These are phyloP conservation scores for Pseudopediastrum boryanum DNA, from an alignment of 139 green algal species.

Conservation along the genomic window DNA sequence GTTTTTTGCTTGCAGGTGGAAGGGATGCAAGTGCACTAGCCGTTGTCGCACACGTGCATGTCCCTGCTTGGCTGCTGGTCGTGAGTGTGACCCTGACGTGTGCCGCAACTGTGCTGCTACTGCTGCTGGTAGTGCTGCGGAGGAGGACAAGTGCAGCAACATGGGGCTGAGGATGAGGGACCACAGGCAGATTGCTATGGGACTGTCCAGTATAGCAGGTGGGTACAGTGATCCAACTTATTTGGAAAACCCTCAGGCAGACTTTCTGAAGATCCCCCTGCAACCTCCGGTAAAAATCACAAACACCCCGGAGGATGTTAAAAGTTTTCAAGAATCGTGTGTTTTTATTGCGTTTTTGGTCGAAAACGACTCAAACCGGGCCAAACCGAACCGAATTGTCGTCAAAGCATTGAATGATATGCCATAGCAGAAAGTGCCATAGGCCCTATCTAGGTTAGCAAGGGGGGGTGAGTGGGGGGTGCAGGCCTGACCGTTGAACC, in stretches of 20 bases:
- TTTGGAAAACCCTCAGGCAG: neutral
- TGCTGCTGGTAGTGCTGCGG: constrained; percentile 11
- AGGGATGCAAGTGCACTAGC: constrained; percentile 78
- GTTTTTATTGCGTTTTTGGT: too few relatives aligned
- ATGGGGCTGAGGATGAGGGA: constrained; percentile 77
- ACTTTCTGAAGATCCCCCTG: neutral
- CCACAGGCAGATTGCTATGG: constrained; percentile 65
- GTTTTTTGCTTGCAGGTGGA: constrained; percentile 60
- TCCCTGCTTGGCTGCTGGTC: constrained; percentile 78
- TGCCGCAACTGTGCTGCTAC: constrained; percentile 58
- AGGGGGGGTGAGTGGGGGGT: too few relatives aligned
- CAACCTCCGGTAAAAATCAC: neutral
- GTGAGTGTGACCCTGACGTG: constrained; percentile 92
- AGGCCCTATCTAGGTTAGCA: too few relatives aligned
- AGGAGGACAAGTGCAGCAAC: constrained; percentile 71
- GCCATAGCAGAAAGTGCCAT: too few relatives aligned
- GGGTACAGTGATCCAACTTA: neutral
- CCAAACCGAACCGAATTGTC: too few relatives aligned
- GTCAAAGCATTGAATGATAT: too few relatives aligned
- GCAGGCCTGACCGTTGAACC: too few relatives aligned
- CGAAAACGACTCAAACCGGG: too few relatives aligned
- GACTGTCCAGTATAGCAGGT: constrained; percentile 48
- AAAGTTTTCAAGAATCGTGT: too few relatives aligned
- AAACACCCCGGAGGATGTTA: neutral
- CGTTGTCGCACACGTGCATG: constrained; percentile 64